Base-by-base conservation (phyloP, 2,329 filamentous ascomycete species). In the Diaporthe vaccinii region DNA sequence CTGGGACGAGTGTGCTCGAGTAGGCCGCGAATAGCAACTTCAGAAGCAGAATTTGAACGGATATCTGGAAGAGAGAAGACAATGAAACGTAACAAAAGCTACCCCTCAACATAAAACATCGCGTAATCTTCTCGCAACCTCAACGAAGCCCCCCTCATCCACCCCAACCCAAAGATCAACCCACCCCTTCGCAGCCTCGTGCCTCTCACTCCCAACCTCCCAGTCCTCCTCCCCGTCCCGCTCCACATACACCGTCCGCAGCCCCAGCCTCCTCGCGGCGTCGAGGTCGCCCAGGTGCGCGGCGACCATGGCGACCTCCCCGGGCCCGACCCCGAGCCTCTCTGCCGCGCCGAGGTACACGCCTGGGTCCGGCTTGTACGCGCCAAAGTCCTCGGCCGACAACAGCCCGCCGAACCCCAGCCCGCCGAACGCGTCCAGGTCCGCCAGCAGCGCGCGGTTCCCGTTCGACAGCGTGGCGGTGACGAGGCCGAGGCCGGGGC, bases 391-490 rank as follows among this genome's bases (percentile, higher is more conserved):
- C 83, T 94, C 93, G 0, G 91, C 90, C 12, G 91, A 94, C 75
- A 93, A 85, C 53, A 95, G 79, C 72, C 87, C 84, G 31, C 87
- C 86, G 79, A 95, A 96, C 0, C 88, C 88, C 69, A 96, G 87
- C 6, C 83, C 82, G 1, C 89, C 92, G 78, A 90, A 86, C 69
- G 84, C 80, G 68, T 89, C 84, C 67, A 97, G 86, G 80, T 96
- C 94, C 3, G 84, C 81, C 58, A 96, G 86, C n/a, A 96, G 85
- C 2, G 86, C 84, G 3, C 87, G 81, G 81, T 96, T 96, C 49
- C 93, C 94, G 81, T 97, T 97, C 39, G 92, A 94, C 36, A 96
- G 85, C 0, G 93, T 95, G 55, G 90, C 88, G 0, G 92, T 94
- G 61, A 85, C 83, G 80, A 91, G 90, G 3, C 75, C 75, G 25